Conservation (phyloP, 148 eudicot genomes). For the Drosera capensis region DNA sequence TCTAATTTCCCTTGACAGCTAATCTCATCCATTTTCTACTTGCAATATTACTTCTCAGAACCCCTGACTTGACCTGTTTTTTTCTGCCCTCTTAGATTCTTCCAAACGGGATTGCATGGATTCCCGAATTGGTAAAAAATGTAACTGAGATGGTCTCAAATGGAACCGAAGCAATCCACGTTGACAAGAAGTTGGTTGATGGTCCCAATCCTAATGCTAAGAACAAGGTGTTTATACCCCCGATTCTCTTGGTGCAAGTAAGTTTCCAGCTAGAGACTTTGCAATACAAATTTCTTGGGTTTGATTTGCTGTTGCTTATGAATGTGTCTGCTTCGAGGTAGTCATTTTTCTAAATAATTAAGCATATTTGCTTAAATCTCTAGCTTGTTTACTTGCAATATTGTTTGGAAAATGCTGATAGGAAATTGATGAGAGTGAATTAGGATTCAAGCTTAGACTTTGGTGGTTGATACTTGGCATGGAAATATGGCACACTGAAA, state of each 20-base stretch:
- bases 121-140: conserved; percentile 59
- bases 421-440: too few species aligned
- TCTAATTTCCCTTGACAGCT: neutral
- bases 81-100: conserved; percentile 56
- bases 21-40: neutral
- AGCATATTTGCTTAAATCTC: too few species aligned
- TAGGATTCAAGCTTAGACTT: too few species aligned
- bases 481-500: too few species aligned
- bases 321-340: too few species aligned
- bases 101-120: conserved; percentile 80
- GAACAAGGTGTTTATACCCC: conserved; percentile 59
- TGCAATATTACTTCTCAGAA: neutral
- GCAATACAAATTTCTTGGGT: neutral
- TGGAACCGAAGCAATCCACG: conserved; percentile 55
- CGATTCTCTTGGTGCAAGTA: conserved; percentile 59
- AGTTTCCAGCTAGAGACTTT: conserved; percentile 18
- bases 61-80: neutral
- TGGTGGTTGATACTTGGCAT: too few species aligned
- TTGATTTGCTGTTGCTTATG: too few species aligned
- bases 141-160: conserved; percentile 49
- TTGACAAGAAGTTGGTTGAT: conserved; percentile 77
- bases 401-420: too few species aligned
- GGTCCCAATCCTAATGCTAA: conserved; percentile 79
- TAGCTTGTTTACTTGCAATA: too few species aligned
- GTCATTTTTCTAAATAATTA: too few species aligned